A percentile compares a stretch with the other conserved stretches of the same genome.
phyloP scores from a whole-genome alignment of 768 basidiomycete species.

The Trametes elegans region DNA sequence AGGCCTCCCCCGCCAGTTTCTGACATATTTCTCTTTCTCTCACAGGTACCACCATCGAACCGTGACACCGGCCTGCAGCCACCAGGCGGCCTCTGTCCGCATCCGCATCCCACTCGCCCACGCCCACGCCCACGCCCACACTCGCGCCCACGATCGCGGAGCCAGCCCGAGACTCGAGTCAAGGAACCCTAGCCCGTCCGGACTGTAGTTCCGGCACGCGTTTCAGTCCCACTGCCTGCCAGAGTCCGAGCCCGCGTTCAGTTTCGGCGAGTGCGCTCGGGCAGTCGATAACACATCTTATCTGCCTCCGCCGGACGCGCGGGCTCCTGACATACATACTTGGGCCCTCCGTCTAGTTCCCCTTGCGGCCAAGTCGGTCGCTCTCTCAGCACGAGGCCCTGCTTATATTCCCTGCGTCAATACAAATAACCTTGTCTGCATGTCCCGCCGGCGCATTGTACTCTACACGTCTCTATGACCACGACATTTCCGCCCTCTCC shows the following conservation, averaged over 20 bases:
- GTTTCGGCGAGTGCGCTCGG: background rate
- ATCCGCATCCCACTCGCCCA: background rate
- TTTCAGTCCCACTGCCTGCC: background rate
- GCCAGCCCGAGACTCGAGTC: no score
- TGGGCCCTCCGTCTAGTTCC: conserved; percentile 25
- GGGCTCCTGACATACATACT: conserved; percentile 22
- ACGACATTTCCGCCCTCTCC: conserved; percentile 18
- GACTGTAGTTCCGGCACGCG: background rate
- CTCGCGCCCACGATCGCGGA: no score
- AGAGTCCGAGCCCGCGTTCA: background rate
- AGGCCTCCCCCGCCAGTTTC: no score
- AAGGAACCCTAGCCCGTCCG: no score
- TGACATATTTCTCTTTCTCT: no score
- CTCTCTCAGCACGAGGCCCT: conserved; percentile 25
- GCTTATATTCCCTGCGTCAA: conserved; percentile 16
- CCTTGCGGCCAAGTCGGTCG: conserved; percentile 23
- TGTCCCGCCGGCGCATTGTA: conserved; percentile 13
- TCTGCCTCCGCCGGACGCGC: conserved; percentile 23
- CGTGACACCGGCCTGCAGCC: no score
- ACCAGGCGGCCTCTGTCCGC: no score
- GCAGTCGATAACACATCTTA: conserved; percentile 31
- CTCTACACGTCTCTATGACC: conserved; percentile 23
- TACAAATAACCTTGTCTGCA: conserved; percentile 19
- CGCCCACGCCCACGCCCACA: no score
- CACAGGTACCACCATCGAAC: no score